Conservation (phyloP, 495 filamentous ascomycete genomes). For the Penicillium nucicola region DNA sequence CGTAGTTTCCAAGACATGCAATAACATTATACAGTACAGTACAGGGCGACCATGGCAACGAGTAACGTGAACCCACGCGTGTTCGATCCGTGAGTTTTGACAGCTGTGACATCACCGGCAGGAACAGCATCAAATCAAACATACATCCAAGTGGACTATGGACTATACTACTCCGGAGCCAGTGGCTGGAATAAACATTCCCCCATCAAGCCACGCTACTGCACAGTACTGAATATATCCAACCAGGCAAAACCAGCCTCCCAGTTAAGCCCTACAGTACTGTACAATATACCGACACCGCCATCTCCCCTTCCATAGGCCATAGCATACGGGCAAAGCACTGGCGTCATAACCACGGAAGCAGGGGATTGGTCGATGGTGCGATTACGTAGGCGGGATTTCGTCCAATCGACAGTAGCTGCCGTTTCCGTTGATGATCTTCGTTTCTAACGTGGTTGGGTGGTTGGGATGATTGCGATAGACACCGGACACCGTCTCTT, state of each 20-base stretch:
- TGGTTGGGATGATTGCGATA: slow-evolving; percentile 2
- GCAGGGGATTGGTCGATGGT: neutral
- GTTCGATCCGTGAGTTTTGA: neutral
- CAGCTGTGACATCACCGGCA: slow-evolving; percentile 1
- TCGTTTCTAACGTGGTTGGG: neutral
- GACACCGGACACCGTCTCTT: neutral
- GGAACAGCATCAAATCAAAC: neutral
- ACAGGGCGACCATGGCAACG: neutral
- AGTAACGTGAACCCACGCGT: neutral
- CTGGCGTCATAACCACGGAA: neutral
- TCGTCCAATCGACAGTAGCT: neutral
- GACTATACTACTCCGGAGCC: too few relatives aligned
- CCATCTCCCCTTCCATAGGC: neutral
- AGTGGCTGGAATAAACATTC: too few relatives aligned
- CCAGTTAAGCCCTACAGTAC: too few relatives aligned
- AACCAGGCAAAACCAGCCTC: too few relatives aligned
- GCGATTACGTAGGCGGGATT: slow-evolving; percentile 4
- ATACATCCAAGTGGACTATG: neutral
- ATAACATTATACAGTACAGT: neutral
- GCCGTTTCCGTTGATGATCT: neutral
- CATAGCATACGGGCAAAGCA: neutral
- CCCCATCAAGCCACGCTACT: too few relatives aligned
- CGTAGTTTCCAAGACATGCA: neutral
- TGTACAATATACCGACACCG: too few relatives aligned
- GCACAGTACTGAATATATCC: too few relatives aligned